Conservation (phyloP, 345 rosid species). For the Hirschfeldia incana region DNA sequence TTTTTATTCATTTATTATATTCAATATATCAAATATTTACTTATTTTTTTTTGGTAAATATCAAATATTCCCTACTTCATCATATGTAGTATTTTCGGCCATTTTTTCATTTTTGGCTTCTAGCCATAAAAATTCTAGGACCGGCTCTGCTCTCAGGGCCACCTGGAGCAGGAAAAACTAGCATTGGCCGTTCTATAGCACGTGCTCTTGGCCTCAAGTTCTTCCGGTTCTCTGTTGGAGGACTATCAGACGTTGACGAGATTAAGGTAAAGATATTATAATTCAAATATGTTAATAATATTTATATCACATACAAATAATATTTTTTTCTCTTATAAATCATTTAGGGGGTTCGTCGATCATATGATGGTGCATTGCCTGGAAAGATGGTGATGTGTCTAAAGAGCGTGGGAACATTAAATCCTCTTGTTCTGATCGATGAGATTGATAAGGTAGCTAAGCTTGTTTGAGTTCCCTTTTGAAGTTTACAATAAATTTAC, state of each 20-base stretch:
- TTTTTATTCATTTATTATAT: too few species aligned
- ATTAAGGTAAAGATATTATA: conserved; percentile 47
- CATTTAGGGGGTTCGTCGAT: conserved; percentile 81
- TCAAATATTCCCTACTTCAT: too few species aligned
- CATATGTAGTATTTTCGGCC: too few species aligned
- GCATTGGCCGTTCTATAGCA: conserved; percentile 92
- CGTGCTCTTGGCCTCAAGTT: conserved; percentile 87
- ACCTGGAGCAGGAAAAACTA: conserved; percentile 97
- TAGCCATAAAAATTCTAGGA: too few species aligned
- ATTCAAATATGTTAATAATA: too few species aligned
- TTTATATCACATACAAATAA: too few species aligned
- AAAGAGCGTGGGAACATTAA: conserved; percentile 85
- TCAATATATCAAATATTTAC: too few species aligned
- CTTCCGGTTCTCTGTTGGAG: conserved; percentile 92
- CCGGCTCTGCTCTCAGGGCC: conserved; percentile 66
- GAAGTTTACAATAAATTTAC: too few species aligned
- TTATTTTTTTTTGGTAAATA: too few species aligned
- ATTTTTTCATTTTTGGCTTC: too few species aligned
- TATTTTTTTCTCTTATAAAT: conserved; percentile 7
- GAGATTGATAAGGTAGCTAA: conserved; percentile 85
- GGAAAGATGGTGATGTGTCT: conserved; percentile 96
- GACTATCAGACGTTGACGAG: conserved; percentile 84
- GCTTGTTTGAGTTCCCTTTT: not conserved
- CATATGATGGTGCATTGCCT: conserved; percentile 82
- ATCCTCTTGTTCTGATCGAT: conserved; percentile 91